Evolutionary conservation across 1,284 basidiomycete species (phyloP), one percentile per base, ranked within the genome.

Genomic region (Neonothopanus nambi): DNA sequence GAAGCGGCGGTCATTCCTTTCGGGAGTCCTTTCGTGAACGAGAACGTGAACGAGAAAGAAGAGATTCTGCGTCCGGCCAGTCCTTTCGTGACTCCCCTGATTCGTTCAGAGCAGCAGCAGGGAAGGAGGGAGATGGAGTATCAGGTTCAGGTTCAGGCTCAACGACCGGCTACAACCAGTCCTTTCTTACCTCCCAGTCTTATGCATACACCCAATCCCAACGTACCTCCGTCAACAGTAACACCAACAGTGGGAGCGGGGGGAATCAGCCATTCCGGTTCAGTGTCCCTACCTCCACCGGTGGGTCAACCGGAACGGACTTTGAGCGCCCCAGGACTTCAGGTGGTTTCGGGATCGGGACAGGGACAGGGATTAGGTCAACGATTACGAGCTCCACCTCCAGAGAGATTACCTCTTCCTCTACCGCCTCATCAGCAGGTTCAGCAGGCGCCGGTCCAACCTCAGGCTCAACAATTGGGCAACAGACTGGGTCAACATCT

Each of bases 201-300:
- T 62, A 71, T 68, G 59, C 68, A 63, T 51, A 28, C 26, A 28
- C 60, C 51, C 20, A n/a, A n/a, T n/a, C n/a, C n/a, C n/a, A 72
- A 69, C 73, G 74, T 72, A 82, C 84, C 77, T 84, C 83, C 82
- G 84, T 84, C 84, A 83, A 79, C 75, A 63, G 75, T 76, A 74
- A 79, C 77, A 56, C 70, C 73, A 60, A 76, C 76, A n/a, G 30
- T 35, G 40, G 49, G 2, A 21, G 40, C 38, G 48, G 39, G n/a
- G n/a, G n/a, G n/a, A n/a, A n/a, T n/a, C 28, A 42, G 45, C n/a
- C n/a, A n/a, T 53, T 53, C 45, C 47, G 52, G 23, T 53, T 53
- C 28, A 53, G 48, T 40, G 52, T 53, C 21, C 45, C 52, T 17
- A 36, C 76, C 69, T 72, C 77, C 76, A 71, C 78, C 71, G 21